These are phyloP conservation scores for Rhazya stricta DNA, from an alignment of 257 asterid genomes.

Conservation along the genomic window DNA sequence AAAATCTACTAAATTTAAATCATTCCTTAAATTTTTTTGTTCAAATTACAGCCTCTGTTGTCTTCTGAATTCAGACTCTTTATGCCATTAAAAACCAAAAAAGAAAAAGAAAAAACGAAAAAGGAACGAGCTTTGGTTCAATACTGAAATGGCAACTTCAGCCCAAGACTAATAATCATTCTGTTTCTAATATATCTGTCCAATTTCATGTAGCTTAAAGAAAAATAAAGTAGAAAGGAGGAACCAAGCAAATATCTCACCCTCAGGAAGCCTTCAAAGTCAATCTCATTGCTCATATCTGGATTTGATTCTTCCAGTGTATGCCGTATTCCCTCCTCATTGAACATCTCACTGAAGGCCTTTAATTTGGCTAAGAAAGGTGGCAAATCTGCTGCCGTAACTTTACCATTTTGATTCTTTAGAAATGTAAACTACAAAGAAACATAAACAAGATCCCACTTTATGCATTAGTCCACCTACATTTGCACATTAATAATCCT, in stretches of 20 bases:
- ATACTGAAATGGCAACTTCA: neutral
- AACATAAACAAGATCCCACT: neutral
- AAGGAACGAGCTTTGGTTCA: neutral
- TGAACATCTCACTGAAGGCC: slow-evolving; percentile 45
- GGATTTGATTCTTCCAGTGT: slow-evolving; percentile 48
- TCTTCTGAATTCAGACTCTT: neutral
- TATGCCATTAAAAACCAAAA: too few relatives aligned
- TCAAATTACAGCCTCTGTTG: neutral
- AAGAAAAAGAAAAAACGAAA: neutral
- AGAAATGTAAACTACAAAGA: slow-evolving; percentile 47
- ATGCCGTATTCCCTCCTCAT: slow-evolving; percentile 64
- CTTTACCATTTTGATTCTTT: slow-evolving; percentile 74
- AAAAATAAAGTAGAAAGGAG: neutral
- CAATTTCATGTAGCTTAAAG: neutral
- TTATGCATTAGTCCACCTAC: slow-evolving; percentile 19
- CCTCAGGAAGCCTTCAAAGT: slow-evolving; percentile 91
- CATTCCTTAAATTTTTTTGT: neutral
- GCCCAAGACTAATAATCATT: neutral
- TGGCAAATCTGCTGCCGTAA: slow-evolving; percentile 67
- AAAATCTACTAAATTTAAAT: neutral
- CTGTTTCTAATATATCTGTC: neutral
- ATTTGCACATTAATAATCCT: slow-evolving; percentile 16
- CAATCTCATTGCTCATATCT: slow-evolving; percentile 57
- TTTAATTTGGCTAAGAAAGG: slow-evolving; percentile 62
- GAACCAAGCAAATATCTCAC: slow-evolving; percentile 31